A percentile compares a stretch with the other conserved stretches of the same genome.
Conservation (phyloP, 208 protist genomes). For the Crithidia thermophila region DNA sequence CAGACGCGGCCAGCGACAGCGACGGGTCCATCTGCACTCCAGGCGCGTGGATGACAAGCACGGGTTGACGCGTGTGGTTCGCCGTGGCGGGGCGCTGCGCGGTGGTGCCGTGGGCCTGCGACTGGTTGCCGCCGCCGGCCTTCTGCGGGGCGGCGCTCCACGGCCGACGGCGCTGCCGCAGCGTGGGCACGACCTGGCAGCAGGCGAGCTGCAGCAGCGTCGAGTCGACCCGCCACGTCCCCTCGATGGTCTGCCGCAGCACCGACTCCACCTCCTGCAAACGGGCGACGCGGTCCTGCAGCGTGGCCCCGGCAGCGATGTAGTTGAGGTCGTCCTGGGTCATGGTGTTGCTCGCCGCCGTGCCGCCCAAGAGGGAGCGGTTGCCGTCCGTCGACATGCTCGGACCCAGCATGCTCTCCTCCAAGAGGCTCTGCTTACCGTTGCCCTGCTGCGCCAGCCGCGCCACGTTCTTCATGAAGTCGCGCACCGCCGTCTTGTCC, state of each 20-base stretch:
- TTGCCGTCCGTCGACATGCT: background rate
- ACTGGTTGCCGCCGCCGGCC: background rate
- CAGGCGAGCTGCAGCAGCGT: slow-evolving; percentile 59
- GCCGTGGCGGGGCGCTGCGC: background rate
- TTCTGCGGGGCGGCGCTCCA: slow-evolving; percentile 21
- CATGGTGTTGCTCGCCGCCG: slow-evolving; percentile 9
- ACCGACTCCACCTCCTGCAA: slow-evolving; percentile 70
- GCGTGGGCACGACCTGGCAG: slow-evolving; percentile 68
- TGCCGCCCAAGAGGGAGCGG: background rate
- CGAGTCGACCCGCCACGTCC: slow-evolving; percentile 58
- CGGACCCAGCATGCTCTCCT: slow-evolving; percentile 45
- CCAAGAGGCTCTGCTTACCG: slow-evolving; percentile 37
- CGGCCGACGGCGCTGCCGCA: slow-evolving; percentile 49
- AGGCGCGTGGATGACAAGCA: slow-evolving; percentile 68
- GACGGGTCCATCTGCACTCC: slow-evolving; percentile 52
- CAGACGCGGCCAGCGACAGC: slow-evolving; percentile 17
- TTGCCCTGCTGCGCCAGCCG: slow-evolving; percentile 36
- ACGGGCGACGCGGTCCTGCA: slow-evolving; percentile 45
- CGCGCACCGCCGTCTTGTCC: slow-evolving; percentile 40
- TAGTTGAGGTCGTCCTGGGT: slow-evolving; percentile 47
- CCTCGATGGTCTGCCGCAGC: slow-evolving; percentile 60
- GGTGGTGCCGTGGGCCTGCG: background rate
- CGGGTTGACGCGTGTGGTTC: slow-evolving; percentile 14
- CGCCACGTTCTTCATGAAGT: slow-evolving; percentile 55
- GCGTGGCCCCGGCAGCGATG: slow-evolving; percentile 43